phyloP scores from a whole-genome alignment of 208 protist species.

The Vickermania ingenoplastis region DNA sequence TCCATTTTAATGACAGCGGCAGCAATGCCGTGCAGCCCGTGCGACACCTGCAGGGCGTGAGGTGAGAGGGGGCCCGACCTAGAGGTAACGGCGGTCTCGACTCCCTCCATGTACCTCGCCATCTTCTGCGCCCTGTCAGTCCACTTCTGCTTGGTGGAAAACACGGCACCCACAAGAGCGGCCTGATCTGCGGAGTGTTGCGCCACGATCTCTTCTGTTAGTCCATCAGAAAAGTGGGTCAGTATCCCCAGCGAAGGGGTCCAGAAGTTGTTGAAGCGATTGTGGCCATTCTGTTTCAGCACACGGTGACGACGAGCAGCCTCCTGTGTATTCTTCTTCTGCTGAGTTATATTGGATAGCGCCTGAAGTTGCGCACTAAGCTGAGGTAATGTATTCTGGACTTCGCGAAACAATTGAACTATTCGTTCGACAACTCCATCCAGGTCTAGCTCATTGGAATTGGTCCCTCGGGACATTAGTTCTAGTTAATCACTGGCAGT shows the following conservation, averaged over 20 bases:
- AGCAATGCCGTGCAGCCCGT: background rate
- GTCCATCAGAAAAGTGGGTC: background rate
- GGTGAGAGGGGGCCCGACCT: background rate
- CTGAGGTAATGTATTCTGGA: background rate
- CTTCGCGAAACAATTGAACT: background rate
- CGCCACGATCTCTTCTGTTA: background rate
- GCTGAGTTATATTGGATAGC: background rate
- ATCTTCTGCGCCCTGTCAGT: background rate
- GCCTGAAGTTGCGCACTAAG: background rate
- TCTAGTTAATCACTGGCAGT: too few species aligned
- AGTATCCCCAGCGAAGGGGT: background rate
- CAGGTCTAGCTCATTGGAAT: background rate
- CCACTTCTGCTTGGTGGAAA: background rate
- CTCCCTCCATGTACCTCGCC: background rate
- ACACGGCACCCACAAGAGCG: background rate
- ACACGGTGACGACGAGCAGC: background rate
- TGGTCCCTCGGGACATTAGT: too few species aligned
- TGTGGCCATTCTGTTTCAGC: background rate
- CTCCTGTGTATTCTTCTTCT: background rate
- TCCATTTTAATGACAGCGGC: background rate
- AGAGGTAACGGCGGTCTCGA: background rate
- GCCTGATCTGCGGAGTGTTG: background rate
- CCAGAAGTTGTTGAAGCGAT: background rate
- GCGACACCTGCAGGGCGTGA: background rate
- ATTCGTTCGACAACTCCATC: background rate